phyloP scores from a whole-genome alignment of 2,329 filamentous ascomycete genomes.

The Aspergillus puulaauensis region DNA sequence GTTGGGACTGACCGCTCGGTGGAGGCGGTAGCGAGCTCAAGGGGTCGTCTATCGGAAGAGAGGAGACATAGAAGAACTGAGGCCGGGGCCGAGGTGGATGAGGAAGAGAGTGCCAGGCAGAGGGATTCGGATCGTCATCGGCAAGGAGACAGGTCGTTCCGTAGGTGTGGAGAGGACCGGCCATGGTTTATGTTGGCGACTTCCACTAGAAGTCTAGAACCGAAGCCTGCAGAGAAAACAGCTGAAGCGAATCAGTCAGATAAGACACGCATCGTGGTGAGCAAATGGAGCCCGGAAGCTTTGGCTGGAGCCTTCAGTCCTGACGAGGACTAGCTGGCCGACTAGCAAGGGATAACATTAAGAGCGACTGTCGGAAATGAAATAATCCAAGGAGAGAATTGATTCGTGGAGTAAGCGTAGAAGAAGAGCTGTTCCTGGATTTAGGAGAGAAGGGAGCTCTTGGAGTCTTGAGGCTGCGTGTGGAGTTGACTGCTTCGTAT shows the following conservation, averaged over 20 bases:
- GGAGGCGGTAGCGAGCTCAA: conserved; percentile 65
- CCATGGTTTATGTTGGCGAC: conserved; percentile 29
- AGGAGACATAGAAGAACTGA: conserved; percentile 84
- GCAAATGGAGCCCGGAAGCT: background rate
- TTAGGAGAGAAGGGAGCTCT: background rate
- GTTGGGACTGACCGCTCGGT: conserved; percentile 49
- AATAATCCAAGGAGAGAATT: background rate
- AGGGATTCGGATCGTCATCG: conserved; percentile 35
- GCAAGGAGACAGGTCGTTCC: conserved; percentile 57
- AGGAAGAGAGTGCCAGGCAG: conserved; percentile 35
- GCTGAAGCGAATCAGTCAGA: conserved; percentile 2
- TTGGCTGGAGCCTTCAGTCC: conserved; percentile 6
- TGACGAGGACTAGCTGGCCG: background rate
- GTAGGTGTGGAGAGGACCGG: conserved; percentile 56
- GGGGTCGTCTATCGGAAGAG: conserved; percentile 82
- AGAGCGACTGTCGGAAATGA: conserved; percentile 1
- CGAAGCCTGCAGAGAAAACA: background rate
- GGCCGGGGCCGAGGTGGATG: conserved; percentile 60
- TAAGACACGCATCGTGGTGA: conserved; percentile 6
- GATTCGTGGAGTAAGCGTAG: background rate
- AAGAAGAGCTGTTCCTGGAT: background rate
- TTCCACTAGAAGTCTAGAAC: background rate
- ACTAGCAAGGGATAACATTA: conserved; percentile 17
- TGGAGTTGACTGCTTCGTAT: background rate
- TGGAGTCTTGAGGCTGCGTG: background rate